A percentile compares a stretch with the other conserved stretches of the same genome.
These are phyloP conservation scores for Clathrospora elynae DNA, from an alignment of 2,329 filamentous ascomycete species.

Conservation along the genomic window DNA sequence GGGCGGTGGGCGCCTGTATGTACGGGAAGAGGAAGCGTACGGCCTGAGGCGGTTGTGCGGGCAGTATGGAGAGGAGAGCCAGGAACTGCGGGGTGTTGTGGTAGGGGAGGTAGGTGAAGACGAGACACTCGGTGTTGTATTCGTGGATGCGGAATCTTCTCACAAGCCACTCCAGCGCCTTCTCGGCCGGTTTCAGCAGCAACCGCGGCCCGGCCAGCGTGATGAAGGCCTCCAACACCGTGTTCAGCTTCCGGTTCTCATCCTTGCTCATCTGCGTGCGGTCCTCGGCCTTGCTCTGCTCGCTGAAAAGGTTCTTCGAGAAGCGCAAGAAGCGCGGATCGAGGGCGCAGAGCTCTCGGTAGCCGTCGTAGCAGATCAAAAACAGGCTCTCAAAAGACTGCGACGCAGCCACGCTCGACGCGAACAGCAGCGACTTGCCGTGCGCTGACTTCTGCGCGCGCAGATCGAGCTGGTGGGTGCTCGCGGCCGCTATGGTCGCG, in stretches of 20 bases:
- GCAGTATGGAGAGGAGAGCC: slow-evolving; percentile 84
- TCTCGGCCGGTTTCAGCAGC: slow-evolving; percentile 83
- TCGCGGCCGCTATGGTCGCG: slow-evolving; percentile 86
- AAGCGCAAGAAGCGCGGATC: slow-evolving; percentile 80
- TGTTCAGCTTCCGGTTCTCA: slow-evolving; percentile 83
- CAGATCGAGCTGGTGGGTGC: slow-evolving; percentile 86
- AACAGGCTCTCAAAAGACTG: slow-evolving; percentile 92
- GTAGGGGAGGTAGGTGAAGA: slow-evolving; percentile 91
- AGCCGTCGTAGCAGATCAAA: slow-evolving; percentile 84
- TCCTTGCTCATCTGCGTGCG: slow-evolving; percentile 78
- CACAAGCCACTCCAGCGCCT: slow-evolving; percentile 93
- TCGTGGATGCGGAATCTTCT: slow-evolving; percentile 90
- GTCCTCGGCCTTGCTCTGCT: slow-evolving; percentile 89
- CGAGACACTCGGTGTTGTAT: slow-evolving; percentile 77
- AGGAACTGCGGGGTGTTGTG: slow-evolving; percentile 85
- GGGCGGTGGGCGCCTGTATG: slow-evolving; percentile 73
- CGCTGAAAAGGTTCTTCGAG: slow-evolving; percentile 81
- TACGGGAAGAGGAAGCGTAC: slow-evolving; percentile 89
- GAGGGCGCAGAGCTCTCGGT: slow-evolving; percentile 85
- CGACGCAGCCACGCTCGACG: slow-evolving; percentile 77
- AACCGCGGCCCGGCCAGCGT: slow-evolving; percentile 76
- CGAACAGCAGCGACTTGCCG: slow-evolving; percentile 93
- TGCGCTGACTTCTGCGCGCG: slow-evolving; percentile 92
- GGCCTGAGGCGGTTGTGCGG: slow-evolving; percentile 71
- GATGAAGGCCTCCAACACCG: slow-evolving; percentile 79